Conservation (phyloP, 306 rosid genomes). For the Biancaea sappan region DNA sequence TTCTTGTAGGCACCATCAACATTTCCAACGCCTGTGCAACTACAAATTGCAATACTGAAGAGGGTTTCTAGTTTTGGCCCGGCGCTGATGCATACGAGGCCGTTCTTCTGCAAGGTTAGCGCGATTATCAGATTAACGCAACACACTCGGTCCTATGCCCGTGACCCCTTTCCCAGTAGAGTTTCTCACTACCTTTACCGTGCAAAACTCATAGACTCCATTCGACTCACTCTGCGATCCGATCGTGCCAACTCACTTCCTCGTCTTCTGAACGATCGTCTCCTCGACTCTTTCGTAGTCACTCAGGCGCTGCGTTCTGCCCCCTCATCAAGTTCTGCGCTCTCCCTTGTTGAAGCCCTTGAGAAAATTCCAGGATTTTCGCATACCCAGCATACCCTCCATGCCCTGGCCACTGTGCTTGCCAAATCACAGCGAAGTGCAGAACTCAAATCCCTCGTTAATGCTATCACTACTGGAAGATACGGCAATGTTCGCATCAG, state of each 20-base stretch:
- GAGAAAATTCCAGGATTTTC: conserved; percentile 45
- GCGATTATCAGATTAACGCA: conserved; percentile 37
- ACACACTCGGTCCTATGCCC: conserved; percentile 51
- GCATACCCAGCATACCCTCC: conserved; percentile 66
- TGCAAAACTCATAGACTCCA: conserved; percentile 72
- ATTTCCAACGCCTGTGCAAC: neutral
- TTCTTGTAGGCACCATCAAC: neutral
- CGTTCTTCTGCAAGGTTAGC: conserved; percentile 27
- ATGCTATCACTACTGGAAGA: conserved; percentile 46
- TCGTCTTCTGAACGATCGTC: conserved; percentile 47
- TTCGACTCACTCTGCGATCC: conserved; percentile 70
- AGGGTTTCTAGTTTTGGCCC: neutral
- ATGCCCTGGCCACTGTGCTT: conserved; percentile 72
- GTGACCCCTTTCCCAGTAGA: conserved; percentile 67
- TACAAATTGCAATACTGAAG: neutral
- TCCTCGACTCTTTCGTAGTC: conserved; percentile 64
- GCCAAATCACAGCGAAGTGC: conserved; percentile 53
- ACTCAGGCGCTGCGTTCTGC: conserved; percentile 76
- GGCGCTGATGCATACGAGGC: conserved; percentile 39
- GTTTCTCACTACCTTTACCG: conserved; percentile 75
- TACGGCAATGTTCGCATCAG: conserved; percentile 50
- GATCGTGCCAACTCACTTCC: conserved; percentile 46
- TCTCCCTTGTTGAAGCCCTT: conserved; percentile 46
- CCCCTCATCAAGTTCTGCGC: conserved; percentile 73
- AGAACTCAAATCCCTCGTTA: conserved; percentile 60